phyloP scores from a whole-genome alignment of 2,329 filamentous ascomycete genomes.

The Calonectria leucothoes region DNA sequence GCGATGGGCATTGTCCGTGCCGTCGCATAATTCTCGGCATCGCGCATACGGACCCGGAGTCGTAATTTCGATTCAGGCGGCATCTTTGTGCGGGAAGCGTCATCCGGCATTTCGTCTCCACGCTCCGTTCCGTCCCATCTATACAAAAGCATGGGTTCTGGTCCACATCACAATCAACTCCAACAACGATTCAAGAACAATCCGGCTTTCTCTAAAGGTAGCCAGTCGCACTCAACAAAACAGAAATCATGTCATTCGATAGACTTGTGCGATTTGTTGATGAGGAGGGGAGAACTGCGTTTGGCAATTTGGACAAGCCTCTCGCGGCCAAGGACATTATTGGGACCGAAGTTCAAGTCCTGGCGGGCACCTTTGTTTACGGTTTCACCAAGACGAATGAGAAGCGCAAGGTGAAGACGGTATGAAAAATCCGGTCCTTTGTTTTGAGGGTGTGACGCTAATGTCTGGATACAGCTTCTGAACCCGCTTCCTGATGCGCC shows the following conservation, averaged over 20 bases:
- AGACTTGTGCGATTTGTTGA: not conserved
- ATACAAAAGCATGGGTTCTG: not conserved
- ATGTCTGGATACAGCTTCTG: not conserved
- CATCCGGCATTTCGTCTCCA: not conserved
- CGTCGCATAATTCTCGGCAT: not conserved
- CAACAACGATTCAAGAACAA: not conserved
- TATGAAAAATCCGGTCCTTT: not conserved
- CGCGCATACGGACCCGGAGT: not conserved
- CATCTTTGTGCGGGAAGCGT: not conserved
- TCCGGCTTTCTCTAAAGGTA: not conserved
- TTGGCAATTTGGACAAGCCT: not conserved
- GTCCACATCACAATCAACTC: not conserved
- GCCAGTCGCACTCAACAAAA: too few species aligned
- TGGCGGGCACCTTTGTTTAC: not conserved
- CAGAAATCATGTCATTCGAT: not conserved
- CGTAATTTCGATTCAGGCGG: not conserved
- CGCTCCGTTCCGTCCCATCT: not conserved
- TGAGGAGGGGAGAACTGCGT: not conserved
- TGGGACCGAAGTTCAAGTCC: not conserved
- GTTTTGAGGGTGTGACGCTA: not conserved
- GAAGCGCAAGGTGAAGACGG: not conserved
- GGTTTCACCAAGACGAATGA: not conserved
- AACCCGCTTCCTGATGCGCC: not conserved
- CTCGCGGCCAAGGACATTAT: not conserved
- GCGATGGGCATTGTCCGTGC: not conserved